Base-by-base conservation (phyloP, 805 yeast species). In the Lachancea waltii region DNA sequence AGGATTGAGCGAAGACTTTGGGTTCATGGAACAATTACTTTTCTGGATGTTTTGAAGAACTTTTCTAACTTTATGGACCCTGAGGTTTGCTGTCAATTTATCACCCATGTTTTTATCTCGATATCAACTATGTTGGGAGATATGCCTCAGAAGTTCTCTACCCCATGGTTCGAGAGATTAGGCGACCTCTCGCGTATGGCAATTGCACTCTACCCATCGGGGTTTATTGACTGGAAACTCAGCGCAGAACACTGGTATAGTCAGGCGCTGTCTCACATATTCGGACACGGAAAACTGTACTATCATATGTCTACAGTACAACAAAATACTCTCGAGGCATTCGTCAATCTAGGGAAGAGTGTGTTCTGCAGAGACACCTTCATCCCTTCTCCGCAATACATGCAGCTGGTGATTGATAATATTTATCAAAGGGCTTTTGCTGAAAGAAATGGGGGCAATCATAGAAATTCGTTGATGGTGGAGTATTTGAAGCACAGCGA, bases 151-250 rank as follows among this genome's bases (percentile, higher is more conserved):
- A 57, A 53, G 40, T 60, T 58, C 44, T 50, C 59, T 6, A 56
- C 56, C 11, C 62, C 63, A 7, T 85, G 95, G 95, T 72, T 79
- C 20, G 95, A 85, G 58, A 81, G 86, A 53, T 62, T 85, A 36
- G 95, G 95, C 24, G 95, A 85, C 56, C 64, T 85, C 46, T 80
- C 90, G 24, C 65, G 95, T 53, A 84, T 85, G 87, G 90, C 94
- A 8, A 84, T 85, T 48, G 92, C 94, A 0, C 64, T 85, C 30
- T 84, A 83, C 50, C 80, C 87, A 6, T 79, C 87, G 2, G 73
- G 81, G 35, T 81, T 75, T 54, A 82, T 84, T 46, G 95, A 85
- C 58, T 85, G 95, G 95, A 82, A 84, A 56, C 60, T 79, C 14
- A 73, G 85, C 41, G 81, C 94, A 1, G 87, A 83, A 56, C 77